A percentile compares a stretch with the other conserved stretches of the same genome.
Evolutionary conservation across 768 basidiomycete species (phyloP).

Genomic region (Termitomyces sp.): DNA sequence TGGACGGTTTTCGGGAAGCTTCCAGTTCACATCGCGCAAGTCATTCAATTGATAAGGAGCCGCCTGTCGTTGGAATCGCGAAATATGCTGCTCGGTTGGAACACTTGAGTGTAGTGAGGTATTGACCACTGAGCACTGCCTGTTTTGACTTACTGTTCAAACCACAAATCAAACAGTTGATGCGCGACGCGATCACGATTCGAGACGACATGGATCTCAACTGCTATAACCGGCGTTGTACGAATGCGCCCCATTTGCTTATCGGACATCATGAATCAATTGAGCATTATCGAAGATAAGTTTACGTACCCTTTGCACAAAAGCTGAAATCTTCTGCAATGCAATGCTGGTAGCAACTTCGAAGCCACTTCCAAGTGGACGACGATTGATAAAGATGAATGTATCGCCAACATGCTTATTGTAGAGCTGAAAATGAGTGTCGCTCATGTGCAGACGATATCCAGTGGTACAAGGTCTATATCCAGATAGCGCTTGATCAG

Average conservation of each 20-base stretch:
- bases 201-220: conserved; percentile 67
- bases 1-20: conserved; percentile 21
- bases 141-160: conserved; percentile 49
- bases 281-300: neutral
- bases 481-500: conserved; percentile 40
- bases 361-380: conserved; percentile 35
- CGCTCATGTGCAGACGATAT: conserved; percentile 52
- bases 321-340: conserved; percentile 51
- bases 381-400: conserved; percentile 52
- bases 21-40: conserved; percentile 36
- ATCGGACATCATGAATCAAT: neutral
- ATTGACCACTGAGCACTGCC: neutral
- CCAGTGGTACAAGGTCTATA: conserved; percentile 48
- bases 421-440: conserved; percentile 55
- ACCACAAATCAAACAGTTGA: conserved; percentile 63
- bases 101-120: conserved; percentile 40
- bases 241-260: conserved; percentile 61
- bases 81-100: conserved; percentile 19
- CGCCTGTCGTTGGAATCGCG: conserved; percentile 40
- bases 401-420: conserved; percentile 47
- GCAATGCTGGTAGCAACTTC: conserved; percentile 59
- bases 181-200: conserved; percentile 63
- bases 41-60: conserved; percentile 37
- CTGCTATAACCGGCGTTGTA: conserved; percentile 41
- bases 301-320: conserved; percentile 43